Evolutionary conservation across 495 filamentous ascomycete species (phyloP).

Genomic region (Talaromyces borbonicus): DNA sequence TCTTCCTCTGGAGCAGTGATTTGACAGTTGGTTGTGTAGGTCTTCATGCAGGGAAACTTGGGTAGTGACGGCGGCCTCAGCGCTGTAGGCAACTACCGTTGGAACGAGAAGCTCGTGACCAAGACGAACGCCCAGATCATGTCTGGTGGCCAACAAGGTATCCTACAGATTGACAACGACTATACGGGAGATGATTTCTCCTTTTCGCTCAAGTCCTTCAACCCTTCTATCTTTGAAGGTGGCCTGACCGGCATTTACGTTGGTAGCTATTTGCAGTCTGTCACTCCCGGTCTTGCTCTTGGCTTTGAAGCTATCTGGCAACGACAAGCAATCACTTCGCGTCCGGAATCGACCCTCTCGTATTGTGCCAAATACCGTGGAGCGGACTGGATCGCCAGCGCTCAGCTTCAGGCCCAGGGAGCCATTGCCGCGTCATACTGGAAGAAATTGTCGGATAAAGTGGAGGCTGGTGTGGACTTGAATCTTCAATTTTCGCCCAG

Average conservation of each 20-base stretch:
- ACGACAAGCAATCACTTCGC: constrained; percentile 61
- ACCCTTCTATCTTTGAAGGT: constrained; percentile 86
- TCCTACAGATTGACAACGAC: constrained; percentile 87
- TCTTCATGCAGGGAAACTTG: constrained; percentile 90
- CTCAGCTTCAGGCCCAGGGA: constrained; percentile 74
- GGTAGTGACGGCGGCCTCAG: constrained; percentile 80
- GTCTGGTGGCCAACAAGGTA: constrained; percentile 52
- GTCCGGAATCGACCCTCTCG: constrained; percentile 74
- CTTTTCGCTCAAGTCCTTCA: constrained; percentile 79
- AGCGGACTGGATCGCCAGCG: constrained; percentile 81
- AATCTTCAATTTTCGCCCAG: constrained; percentile 72
- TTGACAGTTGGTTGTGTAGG: constrained; percentile 33
- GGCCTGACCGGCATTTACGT: constrained; percentile 91
- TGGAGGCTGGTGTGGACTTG: constrained; percentile 92
- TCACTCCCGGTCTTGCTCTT: constrained; percentile 79
- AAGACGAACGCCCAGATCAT: constrained; percentile 80
- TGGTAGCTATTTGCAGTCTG: constrained; percentile 85
- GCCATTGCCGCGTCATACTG: constrained; percentile 90
- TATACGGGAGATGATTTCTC: constrained; percentile 90
- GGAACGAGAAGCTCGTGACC: constrained; percentile 62
- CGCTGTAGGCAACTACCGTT: constrained; percentile 83
- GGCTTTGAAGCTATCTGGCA: constrained; percentile 94
- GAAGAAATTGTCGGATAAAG: constrained; percentile 85
- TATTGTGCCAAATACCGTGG: constrained; percentile 87
- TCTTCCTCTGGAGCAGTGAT: background rate